Base-by-base conservation (phyloP, 768 basidiomycete species). In the Suillus bovinus region DNA sequence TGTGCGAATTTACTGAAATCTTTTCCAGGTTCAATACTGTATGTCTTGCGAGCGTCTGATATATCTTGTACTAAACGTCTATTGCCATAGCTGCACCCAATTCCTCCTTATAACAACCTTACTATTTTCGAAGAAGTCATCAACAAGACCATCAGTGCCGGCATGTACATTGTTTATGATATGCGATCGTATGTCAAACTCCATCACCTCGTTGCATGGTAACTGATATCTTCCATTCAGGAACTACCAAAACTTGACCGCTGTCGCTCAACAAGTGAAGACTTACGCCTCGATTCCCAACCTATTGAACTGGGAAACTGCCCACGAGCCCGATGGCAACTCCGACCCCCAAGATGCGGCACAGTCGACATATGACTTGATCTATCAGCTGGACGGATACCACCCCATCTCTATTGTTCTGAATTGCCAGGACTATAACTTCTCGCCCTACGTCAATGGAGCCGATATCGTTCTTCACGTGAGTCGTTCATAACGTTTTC, bases 401-500 rank as follows among this genome's bases (percentile, higher is more conserved):
- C 86, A 86, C 63, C 85, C 85, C 0, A 75, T 85, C 27, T 82
- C 84, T 0, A 77, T 86, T 4, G 81, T 82, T 14, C 76, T 84
- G 57, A 84, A 85, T 63, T 85, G 84, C 70, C 59, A 76, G 76
- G 79, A 93, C 69, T 91, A 85, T 72, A 79, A 83, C 69, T 93
- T 86, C 71, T 65, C 76, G 0, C 77, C 79, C 20, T 88, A 86
- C 66, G 77, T 86, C 1, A 72, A 77, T 7, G 91, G 91, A 1
- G 79, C 87, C 3, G 89, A 93, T 63, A 84, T 93, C 55, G 72
- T 91, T 41, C 72, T 91, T 77, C 86, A 90, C 70, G 87, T 89
- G 65, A 76, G 82, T 6, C 87, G 66, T 77, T 79, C 69, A 77
- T 84, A 44, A 80, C 78, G 31, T 27, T 55, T 54, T 31, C 17